A percentile compares a stretch with the other conserved stretches of the same genome.
phyloP scores from a whole-genome alignment of 768 basidiomycete genomes.

The Leccinum fibrillosum region DNA sequence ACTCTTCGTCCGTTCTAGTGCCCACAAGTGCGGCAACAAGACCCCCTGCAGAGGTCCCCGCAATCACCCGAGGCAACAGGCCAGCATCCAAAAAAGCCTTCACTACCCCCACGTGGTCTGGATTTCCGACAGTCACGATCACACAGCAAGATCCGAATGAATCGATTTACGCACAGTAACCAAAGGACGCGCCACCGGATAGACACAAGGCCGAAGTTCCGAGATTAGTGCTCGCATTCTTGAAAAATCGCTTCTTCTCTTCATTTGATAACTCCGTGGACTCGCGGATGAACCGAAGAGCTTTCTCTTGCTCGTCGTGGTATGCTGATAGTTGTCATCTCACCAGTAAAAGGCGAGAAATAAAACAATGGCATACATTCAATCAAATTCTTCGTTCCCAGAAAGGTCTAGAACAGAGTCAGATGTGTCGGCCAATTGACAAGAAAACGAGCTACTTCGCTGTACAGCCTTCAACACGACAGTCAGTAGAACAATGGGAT shows the following conservation, averaged over 20 bases:
- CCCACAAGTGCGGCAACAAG: constrained; percentile 75
- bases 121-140: neutral
- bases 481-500: constrained; percentile 4
- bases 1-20: constrained; percentile 85
- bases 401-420: constrained; percentile 63
- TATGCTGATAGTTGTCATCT: constrained; percentile 54
- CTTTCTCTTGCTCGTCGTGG: constrained; percentile 70
- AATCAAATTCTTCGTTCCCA: constrained; percentile 86
- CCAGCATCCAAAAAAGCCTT: constrained; percentile 88
- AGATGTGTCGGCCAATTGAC: constrained; percentile 6
- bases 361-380: constrained; percentile 53
- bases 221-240: constrained; percentile 82
- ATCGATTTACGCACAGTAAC: constrained; percentile 66
- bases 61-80: constrained; percentile 86
- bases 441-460: constrained; percentile 52
- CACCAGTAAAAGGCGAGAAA: neutral
- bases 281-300: constrained; percentile 73
- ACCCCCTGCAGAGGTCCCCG: constrained; percentile 93
- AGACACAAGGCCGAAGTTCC: constrained; percentile 92
- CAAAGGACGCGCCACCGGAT: constrained; percentile 94
- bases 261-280: constrained; percentile 72
- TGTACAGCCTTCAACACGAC: constrained; percentile 64
- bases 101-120: constrained; percentile 88
- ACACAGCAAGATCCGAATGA: neutral
- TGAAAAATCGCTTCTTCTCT: constrained; percentile 92